These are phyloP conservation scores for Cyphellophora attinorum DNA, from an alignment of 2,329 filamentous ascomycete species.

Conservation along the genomic window DNA sequence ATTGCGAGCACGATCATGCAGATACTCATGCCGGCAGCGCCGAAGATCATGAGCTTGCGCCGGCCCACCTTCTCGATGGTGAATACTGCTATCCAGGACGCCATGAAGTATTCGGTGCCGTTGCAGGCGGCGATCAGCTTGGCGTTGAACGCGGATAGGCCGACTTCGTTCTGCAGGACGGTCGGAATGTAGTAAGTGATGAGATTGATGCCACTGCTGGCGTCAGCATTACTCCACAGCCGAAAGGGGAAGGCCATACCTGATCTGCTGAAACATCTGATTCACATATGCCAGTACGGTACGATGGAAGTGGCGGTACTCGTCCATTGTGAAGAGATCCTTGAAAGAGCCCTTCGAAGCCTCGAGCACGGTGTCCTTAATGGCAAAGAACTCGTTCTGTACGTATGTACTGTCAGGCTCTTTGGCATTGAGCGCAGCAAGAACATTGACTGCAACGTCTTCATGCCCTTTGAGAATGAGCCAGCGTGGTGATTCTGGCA, in stretches of 20 bases:
- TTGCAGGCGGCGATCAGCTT: constrained; percentile 43
- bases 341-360: constrained; percentile 42
- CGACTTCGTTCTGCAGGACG: constrained; percentile 33
- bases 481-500: constrained; percentile 51
- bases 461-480: constrained; percentile 45
- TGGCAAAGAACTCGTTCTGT: constrained; percentile 38
- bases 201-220: not conserved
- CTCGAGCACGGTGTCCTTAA: constrained; percentile 45
- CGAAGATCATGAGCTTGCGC: constrained; percentile 62
- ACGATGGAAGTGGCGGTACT: constrained; percentile 48
- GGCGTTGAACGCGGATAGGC: constrained; percentile 29
- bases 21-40: constrained; percentile 52
- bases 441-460: constrained; percentile 37
- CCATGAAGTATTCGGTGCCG: constrained; percentile 45
- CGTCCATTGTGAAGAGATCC: constrained; percentile 50
- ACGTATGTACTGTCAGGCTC: constrained; percentile 35
- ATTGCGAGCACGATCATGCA: constrained; percentile 54
- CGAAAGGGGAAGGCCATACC: constrained; percentile 34
- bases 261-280: constrained; percentile 46
- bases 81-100: constrained; percentile 41
- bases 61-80: constrained; percentile 43
- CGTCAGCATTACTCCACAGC: not conserved
- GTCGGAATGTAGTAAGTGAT: constrained; percentile 27
- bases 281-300: constrained; percentile 47
- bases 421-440: constrained; percentile 39